Evolutionary conservation across 495 filamentous ascomycete species (phyloP).

Genomic region (Mytilinidion resinicola): DNA sequence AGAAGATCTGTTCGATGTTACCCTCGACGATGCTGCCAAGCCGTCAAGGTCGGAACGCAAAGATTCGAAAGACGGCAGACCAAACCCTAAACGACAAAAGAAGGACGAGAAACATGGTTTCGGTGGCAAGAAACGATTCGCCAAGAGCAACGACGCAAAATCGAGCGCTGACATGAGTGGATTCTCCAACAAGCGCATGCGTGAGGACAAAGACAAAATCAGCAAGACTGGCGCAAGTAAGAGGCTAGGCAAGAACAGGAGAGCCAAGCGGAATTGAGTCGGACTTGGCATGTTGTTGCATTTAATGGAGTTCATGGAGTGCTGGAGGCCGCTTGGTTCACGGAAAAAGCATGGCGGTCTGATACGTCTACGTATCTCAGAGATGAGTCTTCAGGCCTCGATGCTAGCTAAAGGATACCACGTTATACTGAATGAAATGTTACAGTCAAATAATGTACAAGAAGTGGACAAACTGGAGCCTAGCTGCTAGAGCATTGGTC

Average conservation of each 20-base stretch:
- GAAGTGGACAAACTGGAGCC: no score
- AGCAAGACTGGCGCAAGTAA: slow-evolving; percentile 23
- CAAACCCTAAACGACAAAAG: slow-evolving; percentile 73
- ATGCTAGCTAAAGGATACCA: no score
- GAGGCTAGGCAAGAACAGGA: slow-evolving; percentile 61
- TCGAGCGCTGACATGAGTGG: slow-evolving; percentile 70
- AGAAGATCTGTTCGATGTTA: slow-evolving; percentile 89
- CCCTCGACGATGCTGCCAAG: slow-evolving; percentile 67
- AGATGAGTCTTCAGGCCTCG: no score
- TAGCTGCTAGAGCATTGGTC: no score
- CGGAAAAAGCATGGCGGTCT: no score
- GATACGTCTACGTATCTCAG: no score
- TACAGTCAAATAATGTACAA: no score
- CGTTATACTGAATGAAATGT: no score
- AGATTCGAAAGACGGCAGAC: slow-evolving; percentile 33
- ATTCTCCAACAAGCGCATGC: slow-evolving; percentile 82
- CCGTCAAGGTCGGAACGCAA: slow-evolving; percentile 7
- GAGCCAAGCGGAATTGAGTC: slow-evolving; percentile 36
- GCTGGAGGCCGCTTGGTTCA: no score
- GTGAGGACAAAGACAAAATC: slow-evolving; percentile 43
- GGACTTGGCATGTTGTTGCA: no score
- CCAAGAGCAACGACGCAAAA: slow-evolving; percentile 80
- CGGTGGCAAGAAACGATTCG: slow-evolving; percentile 85
- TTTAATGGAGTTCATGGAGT: no score
- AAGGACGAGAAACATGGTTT: slow-evolving; percentile 89